Percentiles rank a stretch among this genome's conserved stretches.
These are phyloP conservation scores for Sporothrix globosa DNA, from an alignment of 2,329 filamentous ascomycete species.

Conservation along the genomic window DNA sequence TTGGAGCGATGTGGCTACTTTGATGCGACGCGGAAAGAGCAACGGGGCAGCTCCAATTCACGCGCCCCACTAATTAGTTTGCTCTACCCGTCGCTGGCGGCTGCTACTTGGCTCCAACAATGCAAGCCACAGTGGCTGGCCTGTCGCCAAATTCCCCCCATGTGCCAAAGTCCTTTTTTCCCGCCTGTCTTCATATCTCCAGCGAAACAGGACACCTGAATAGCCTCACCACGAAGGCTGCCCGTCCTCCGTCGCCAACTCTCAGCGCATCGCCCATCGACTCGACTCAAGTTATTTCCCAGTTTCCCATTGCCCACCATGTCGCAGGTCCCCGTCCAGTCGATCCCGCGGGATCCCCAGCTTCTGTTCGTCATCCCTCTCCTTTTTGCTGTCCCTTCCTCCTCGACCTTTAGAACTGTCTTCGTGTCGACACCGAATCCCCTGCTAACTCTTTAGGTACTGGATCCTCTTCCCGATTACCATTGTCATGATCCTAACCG, in stretches of 20 bases:
- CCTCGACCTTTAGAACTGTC: too few species aligned
- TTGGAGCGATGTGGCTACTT: constrained; percentile 34
- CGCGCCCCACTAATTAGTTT: constrained; percentile 11
- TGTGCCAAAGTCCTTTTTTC: constrained; percentile 25
- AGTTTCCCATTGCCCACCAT: constrained; percentile 54
- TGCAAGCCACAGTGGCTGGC: constrained; percentile 19
- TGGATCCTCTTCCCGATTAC: constrained; percentile 99
- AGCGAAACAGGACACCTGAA: constrained; percentile 9
- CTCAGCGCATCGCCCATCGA: not conserved
- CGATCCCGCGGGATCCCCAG: constrained; percentile 97
- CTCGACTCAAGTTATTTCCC: not conserved
- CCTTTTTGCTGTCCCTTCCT: not conserved
- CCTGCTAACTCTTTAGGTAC: constrained; percentile 63
- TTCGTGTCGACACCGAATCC: not conserved
- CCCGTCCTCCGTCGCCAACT: not conserved
- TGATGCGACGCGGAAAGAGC: constrained; percentile 6
- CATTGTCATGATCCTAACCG: constrained; percentile 95
- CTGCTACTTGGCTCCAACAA: not conserved
- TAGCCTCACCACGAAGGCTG: constrained; percentile 2
- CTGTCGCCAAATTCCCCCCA: constrained; percentile 9
- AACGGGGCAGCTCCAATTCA: constrained; percentile 5
- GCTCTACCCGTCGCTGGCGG: constrained; percentile 1
- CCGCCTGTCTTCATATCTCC: not conserved
- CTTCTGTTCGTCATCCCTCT: constrained; percentile 72
- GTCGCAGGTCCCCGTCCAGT: constrained; percentile 85